Percentiles rank a stretch among this genome's conserved stretches.
Evolutionary conservation across 2,329 filamentous ascomycete species (phyloP).

Genomic region (Mycogone perniciosa): DNA sequence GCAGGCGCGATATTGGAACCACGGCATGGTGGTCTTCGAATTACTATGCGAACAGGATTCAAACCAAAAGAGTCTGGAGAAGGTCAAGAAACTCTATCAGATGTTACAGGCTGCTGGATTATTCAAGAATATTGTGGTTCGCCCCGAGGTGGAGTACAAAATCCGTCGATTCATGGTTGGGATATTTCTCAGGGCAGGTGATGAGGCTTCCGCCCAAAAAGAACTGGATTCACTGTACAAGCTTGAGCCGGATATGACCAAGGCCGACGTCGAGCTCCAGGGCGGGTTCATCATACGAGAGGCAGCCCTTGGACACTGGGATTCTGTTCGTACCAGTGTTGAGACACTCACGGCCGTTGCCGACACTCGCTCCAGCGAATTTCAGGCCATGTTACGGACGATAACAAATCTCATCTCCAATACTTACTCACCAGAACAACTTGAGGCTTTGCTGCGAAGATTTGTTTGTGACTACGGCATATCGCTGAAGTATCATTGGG

Average conservation of each 20-base stretch:
- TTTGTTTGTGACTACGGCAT: constrained; percentile 22
- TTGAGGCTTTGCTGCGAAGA: constrained; percentile 25
- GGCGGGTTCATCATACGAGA: constrained; percentile 22
- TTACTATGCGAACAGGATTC: constrained; percentile 11
- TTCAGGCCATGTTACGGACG: constrained; percentile 22
- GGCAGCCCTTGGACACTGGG: constrained; percentile 24
- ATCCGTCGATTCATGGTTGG: constrained; percentile 23
- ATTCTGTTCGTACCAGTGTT: constrained; percentile 18
- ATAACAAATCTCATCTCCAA: constrained; percentile 31
- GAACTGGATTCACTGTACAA: constrained; percentile 21
- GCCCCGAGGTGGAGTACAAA: constrained; percentile 20
- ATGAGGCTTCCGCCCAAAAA: constrained; percentile 20
- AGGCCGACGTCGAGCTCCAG: constrained; percentile 23
- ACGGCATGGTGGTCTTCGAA: constrained; percentile 13
- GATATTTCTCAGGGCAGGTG: constrained; percentile 22
- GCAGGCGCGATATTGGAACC: constrained; percentile 10
- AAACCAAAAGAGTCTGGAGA: constrained; percentile 3
- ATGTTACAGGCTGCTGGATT: constrained; percentile 25
- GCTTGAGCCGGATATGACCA: constrained; percentile 15
- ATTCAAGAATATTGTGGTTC: constrained; percentile 16
- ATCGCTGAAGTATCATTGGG: constrained; percentile 22
- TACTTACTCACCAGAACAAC: constrained; percentile 19
- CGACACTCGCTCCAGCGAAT: constrained; percentile 16
- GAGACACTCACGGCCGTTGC: constrained; percentile 16
- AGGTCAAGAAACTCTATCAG: constrained; percentile 22